Base-by-base conservation (phyloP, 805 yeast species). In the Saccharomycopsis sp. region DNA sequence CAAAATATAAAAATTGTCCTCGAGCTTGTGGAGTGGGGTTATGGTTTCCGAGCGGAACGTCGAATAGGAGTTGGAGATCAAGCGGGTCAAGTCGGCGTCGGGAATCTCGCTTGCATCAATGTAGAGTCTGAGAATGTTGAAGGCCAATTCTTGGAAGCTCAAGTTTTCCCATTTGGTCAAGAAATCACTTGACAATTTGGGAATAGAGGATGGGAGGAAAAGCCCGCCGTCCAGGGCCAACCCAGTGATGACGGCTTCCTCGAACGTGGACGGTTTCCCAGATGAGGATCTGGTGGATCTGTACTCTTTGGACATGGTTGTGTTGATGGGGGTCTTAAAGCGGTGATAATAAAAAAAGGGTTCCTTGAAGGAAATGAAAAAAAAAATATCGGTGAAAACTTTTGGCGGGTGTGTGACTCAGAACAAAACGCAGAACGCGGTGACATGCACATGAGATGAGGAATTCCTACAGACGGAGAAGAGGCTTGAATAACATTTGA, bases 221-320 rank as follows among this genome's bases (percentile, higher is more conserved):
- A 92, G 73, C 30, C 99, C 99, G 51, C 98, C 98, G 59, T 94
- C 99, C 36, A 83, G 77, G 40, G 97, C 97, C 55, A 92, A 70
- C 39, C 99, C 99, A 43, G 82, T 81, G 61, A 83, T 77, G 43
- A 84, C 81, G 16, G 81, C 89, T 39, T 77, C 87, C 60, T 84
- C 94, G 50, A 84, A 84, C 4, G 86, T 70, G 38, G 73, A 67
- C 5, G 69, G 57, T 52, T 74, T 73, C 13, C 62, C 58, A 2
- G 55, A 57, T 15, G 71, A 46, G 3, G 83, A 73, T 60, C 94
- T 79, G n/a, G 94, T 80, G 15, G 94, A 83, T 65, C 89, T 78
- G 59, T 83, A 83, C 30, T 66, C 63, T 67, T 75, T 76, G 7
- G 82, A 74, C 46, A 42, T 45, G n/a, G n/a, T n/a, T n/a, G n/a